Evolutionary conservation across 495 filamentous ascomycete species (phyloP).

Genomic region (Xylaria telfairii): DNA sequence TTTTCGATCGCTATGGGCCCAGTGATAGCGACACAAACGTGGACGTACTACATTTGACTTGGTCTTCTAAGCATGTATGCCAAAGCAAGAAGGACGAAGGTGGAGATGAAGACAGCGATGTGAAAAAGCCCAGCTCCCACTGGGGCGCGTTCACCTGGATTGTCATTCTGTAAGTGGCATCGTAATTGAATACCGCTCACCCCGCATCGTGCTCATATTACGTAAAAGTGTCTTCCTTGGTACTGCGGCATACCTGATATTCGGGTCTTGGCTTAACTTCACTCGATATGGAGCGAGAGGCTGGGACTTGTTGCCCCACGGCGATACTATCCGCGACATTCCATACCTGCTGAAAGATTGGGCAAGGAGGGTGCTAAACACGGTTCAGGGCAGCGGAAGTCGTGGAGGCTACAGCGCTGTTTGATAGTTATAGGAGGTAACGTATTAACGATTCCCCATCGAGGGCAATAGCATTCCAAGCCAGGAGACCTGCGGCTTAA

Average conservation of each 20-base stretch:
- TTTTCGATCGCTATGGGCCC: constrained; percentile 70
- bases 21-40: constrained; percentile 52
- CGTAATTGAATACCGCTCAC: background rate
- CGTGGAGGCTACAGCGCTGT: constrained; percentile 95
- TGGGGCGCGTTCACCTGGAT: constrained; percentile 99
- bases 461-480: background rate
- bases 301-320: constrained; percentile 94
- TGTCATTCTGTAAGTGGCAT: constrained; percentile 82
- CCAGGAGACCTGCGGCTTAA: background rate
- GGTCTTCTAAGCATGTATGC: constrained; percentile 87
- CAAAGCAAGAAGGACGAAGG: constrained; percentile 61
- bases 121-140: constrained; percentile 42
- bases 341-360: constrained; percentile 94
- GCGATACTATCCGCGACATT: constrained; percentile 88
- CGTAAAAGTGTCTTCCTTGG: constrained; percentile 77
- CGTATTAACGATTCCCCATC: background rate
- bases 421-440: constrained; percentile 46
- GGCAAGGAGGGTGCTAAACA: constrained; percentile 75
- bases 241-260: constrained; percentile 91
- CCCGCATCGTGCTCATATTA: constrained; percentile 20
- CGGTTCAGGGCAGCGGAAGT: constrained; percentile 77
- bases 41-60: constrained; percentile 72
- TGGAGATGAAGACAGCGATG: constrained; percentile 22
- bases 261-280: constrained; percentile 98
- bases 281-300: constrained; percentile 93